phyloP scores from a whole-genome alignment of 164 flowering plant genomes.

The Magnolia changhungtana region DNA sequence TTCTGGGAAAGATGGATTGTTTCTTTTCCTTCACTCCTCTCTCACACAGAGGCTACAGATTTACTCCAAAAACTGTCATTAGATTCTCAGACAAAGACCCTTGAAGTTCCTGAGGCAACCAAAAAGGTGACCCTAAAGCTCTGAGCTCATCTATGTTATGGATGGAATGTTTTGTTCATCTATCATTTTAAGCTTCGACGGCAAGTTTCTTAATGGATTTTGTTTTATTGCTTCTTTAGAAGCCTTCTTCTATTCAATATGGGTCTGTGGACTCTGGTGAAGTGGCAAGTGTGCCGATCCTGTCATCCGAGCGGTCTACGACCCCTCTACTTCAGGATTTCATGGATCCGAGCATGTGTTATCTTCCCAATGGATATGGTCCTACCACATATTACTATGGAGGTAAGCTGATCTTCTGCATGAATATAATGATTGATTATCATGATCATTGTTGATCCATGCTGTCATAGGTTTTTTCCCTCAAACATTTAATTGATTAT shows the following conservation, averaged over 20 bases:
- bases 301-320: slow-evolving; percentile 40
- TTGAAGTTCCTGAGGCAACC: slow-evolving; percentile 48
- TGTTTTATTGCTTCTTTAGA: slow-evolving; percentile 2
- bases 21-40: slow-evolving; percentile 35
- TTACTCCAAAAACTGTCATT: slow-evolving; percentile 59
- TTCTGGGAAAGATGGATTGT: background rate
- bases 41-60: slow-evolving; percentile 54
- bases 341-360: slow-evolving; percentile 35
- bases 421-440: background rate
- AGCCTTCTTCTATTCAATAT: slow-evolving; percentile 37
- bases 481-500: no score
- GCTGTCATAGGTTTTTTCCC: background rate
- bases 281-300: slow-evolving; percentile 41
- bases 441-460: background rate
- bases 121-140: slow-evolving; percentile 47
- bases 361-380: slow-evolving; percentile 40
- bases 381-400: slow-evolving; percentile 48
- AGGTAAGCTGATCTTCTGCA: slow-evolving; percentile 26
- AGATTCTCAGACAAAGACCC: slow-evolving; percentile 49
- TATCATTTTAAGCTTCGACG: background rate
- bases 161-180: background rate
- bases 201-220: background rate
- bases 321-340: slow-evolving; percentile 35
- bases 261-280: slow-evolving; percentile 41
- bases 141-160: background rate